A percentile compares a stretch with the other conserved stretches of the same genome.
Conservation (phyloP, 2,329 filamentous ascomycete species). For the Aspergillus fumigatiaffinis region DNA sequence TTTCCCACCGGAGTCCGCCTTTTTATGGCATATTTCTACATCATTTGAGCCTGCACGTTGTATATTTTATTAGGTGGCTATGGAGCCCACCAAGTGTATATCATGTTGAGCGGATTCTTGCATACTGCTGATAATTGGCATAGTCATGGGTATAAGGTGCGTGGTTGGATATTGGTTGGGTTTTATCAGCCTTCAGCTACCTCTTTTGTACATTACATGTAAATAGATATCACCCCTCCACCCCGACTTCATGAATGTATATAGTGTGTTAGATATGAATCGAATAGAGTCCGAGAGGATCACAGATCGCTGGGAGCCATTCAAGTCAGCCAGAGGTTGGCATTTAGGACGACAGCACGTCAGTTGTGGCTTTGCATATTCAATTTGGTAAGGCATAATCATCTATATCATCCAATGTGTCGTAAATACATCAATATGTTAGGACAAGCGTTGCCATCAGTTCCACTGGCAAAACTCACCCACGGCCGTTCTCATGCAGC, state of each 20-base stretch:
- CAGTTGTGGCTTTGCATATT: neutral
- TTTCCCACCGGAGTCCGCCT: neutral
- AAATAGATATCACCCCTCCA: constrained; percentile 7
- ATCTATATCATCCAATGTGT: neutral
- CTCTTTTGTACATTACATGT: constrained; percentile 13
- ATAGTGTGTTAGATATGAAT: neutral
- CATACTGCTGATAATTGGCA: neutral
- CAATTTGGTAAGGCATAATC: neutral
- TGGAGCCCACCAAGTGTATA: neutral
- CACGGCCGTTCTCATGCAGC: constrained; percentile 22
- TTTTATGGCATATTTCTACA: neutral
- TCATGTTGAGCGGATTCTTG: neutral
- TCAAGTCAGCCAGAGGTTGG: neutral
- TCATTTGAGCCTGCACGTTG: neutral
- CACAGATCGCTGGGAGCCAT: neutral
- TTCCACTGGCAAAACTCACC: neutral
- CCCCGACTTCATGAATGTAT: neutral
- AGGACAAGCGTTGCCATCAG: neutral
- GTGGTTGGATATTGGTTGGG: neutral
- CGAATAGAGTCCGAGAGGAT: neutral
- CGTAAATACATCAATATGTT: neutral
- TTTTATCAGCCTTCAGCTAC: neutral
- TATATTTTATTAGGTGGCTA: neutral
- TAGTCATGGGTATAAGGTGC: neutral
- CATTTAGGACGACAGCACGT: neutral